These are phyloP conservation scores for Inga oerstediana DNA, from an alignment of 306 rosid species.

Conservation along the genomic window DNA sequence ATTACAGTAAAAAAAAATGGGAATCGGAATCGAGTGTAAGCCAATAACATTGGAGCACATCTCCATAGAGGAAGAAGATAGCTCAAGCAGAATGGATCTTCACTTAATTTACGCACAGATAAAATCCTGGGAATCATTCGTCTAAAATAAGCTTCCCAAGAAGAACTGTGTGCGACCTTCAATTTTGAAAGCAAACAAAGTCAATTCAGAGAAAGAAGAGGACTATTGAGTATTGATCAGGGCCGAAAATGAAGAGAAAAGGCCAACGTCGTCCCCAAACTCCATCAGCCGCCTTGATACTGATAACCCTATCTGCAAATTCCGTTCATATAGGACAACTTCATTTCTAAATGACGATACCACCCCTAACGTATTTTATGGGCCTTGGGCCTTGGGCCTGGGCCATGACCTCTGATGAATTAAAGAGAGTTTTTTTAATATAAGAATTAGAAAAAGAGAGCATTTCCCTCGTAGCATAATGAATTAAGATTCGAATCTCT, in stretches of 20 bases:
- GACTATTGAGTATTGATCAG: too few species aligned
- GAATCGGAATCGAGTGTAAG: conserved; percentile 38
- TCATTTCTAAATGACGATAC: not conserved
- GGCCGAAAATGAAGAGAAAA: not conserved
- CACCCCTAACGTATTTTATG: not conserved
- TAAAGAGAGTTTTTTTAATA: too few species aligned
- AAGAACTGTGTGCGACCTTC: conserved; percentile 65
- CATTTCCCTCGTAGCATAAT: too few species aligned
- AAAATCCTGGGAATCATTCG: conserved; percentile 63
- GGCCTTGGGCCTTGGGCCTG: not conserved
- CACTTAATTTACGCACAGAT: conserved; percentile 64
- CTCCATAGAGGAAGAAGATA: conserved; percentile 58
- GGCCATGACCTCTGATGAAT: not conserved
- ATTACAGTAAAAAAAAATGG: not conserved
- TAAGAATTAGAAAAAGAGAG: too few species aligned
- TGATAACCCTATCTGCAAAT: not conserved
- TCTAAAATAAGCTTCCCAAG: conserved; percentile 47
- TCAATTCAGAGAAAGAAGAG: too few species aligned
- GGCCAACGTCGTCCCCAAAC: too few species aligned
- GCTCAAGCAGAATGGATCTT: conserved; percentile 90
- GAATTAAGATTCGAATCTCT: too few species aligned
- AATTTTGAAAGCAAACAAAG: not conserved
- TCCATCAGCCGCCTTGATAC: not conserved
- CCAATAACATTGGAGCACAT: conserved; percentile 88
- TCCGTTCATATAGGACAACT: not conserved